Evolutionary conservation across 441 rosid species (phyloP), one percentile per base, ranked within the genome.

Genomic region (Pelargonium australe): DNA sequence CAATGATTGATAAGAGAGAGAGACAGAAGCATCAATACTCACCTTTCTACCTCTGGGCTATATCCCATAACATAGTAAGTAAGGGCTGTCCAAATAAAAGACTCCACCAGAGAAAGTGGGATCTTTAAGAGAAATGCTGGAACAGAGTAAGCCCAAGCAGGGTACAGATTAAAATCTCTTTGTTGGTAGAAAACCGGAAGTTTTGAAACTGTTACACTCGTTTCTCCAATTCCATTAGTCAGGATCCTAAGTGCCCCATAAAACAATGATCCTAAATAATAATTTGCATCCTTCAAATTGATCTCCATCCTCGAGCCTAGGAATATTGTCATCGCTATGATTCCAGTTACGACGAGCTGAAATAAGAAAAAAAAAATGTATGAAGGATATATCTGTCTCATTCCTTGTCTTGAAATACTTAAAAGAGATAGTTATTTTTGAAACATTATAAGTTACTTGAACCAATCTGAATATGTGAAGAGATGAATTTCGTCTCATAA

Each of bases 31-130:
- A 40, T 40, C 43, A 40, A 40, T 10, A 61, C 82, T 68, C 68
- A 84, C 90, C 95, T 83, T 70, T 67, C 73, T 11, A 70, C 65
- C 61, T 86, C 88, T n/a, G 89, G 89, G 73, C 78, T 87, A 57
- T 83, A 89, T 70, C 92, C 92, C 69, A 87, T 85, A 65, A 78
- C 87, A 71, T 85, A 86, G 81, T 89, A 89, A 71, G 96, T 89
- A 41, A 86, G 68, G 43, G 69, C 62, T 12, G 89, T 89, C 96
- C 96, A 89, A 7, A 87, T 61, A 4, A 80, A 49, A 58, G 92
- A 65, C 63, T 89, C 89, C 0, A 83, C 37, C 49, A 81, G 31
- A 37, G 91, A 88, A 70, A 88, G 72, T 10, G 95, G 92, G 69
- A 87, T 83, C 86, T 79, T 89, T 25, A 89, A 70, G 60, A 87